Percentiles rank a stretch among this genome's conserved stretches.
These are phyloP conservation scores for Tolypocladium album DNA, from an alignment of 2,329 filamentous ascomycete genomes.

Conservation along the genomic window DNA sequence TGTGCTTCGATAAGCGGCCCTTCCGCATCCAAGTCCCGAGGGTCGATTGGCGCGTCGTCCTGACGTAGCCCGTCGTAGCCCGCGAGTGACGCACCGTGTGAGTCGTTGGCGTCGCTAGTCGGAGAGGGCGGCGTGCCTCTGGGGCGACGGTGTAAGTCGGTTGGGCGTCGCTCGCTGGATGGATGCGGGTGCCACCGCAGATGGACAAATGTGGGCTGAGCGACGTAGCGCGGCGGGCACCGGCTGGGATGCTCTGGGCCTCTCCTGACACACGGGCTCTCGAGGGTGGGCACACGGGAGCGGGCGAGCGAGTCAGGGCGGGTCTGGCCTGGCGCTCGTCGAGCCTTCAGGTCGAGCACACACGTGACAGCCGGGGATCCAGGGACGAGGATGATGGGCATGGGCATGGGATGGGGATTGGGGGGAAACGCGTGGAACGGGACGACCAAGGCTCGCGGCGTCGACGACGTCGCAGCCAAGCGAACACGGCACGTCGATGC, in stretches of 20 bases:
- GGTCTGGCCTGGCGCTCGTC: not conserved
- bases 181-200: not conserved
- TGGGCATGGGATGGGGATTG: too few relatives aligned
- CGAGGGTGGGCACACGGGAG: not conserved
- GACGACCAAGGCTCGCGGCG: not conserved
- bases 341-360: not conserved
- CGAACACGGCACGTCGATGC: not conserved
- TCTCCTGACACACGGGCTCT: not conserved
- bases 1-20: not conserved
- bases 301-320: slow-evolving; percentile 3
- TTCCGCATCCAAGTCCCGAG: not conserved
- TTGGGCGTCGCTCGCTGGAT: not conserved
- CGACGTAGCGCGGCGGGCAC: not conserved
- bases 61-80: not conserved
- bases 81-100: slow-evolving; percentile 1
- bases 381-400: too few relatives aligned
- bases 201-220: not conserved
- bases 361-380: not conserved
- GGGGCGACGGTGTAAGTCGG: slow-evolving; percentile 5
- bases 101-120: slow-evolving; percentile 1
- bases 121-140: not conserved
- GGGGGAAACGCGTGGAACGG: not conserved
- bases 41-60: not conserved
- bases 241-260: not conserved
- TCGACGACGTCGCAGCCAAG: not conserved